Conservation (phyloP, 345 rosid species). For the Salix exigua region DNA sequence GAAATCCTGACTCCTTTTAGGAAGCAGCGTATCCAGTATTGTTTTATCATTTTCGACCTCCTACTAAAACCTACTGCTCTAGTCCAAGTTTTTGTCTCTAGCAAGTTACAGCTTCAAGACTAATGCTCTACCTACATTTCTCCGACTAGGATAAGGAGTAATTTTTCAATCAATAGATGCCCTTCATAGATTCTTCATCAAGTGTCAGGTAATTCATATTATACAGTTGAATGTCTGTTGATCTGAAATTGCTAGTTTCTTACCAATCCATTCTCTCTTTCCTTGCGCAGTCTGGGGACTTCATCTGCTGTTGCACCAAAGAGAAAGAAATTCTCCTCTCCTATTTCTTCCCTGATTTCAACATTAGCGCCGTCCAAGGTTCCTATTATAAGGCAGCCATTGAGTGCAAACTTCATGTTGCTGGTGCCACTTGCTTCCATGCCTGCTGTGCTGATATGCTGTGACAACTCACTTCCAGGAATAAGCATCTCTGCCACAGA, state of each 20-base stretch:
- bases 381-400: slow-evolving; percentile 95
- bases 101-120: neutral
- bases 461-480: slow-evolving; percentile 97
- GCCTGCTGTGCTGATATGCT: slow-evolving; percentile 97
- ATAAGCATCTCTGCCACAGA: slow-evolving; percentile 92
- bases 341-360: slow-evolving; percentile 91
- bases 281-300: slow-evolving; percentile 75
- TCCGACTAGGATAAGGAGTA: neutral
- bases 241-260: slow-evolving; percentile 5
- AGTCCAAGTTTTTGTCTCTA: neutral
- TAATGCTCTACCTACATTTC: neutral
- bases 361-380: slow-evolving; percentile 97
- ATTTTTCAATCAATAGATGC: neutral
- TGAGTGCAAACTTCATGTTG: slow-evolving; percentile 96
- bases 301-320: slow-evolving; percentile 92
- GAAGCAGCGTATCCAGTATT: neutral
- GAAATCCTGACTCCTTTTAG: neutral
- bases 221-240: neutral
- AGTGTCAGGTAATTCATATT: neutral
- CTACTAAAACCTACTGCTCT: neutral
- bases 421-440: slow-evolving; percentile 99
- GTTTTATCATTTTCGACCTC: neutral
- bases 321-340: slow-evolving; percentile 87
- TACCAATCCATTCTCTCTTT: slow-evolving; percentile 86
- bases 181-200: neutral